Base-by-base conservation (phyloP, 495 filamentous ascomycete species). In the Amniculicola lignicola region DNA sequence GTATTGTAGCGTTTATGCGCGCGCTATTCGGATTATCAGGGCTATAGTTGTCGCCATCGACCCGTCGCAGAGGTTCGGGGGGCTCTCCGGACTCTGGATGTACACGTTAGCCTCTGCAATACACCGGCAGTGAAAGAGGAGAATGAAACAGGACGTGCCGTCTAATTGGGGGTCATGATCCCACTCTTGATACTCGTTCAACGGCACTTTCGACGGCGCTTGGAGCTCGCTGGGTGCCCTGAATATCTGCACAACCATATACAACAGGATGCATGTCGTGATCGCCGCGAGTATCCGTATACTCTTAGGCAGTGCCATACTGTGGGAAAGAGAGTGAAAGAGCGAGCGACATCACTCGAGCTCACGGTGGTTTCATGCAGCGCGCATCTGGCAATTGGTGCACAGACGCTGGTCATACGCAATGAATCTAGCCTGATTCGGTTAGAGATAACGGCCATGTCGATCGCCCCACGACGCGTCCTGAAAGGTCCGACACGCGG, bases 1-100 rank as follows among this genome's bases (percentile, higher is more conserved):
- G 80, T 48, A 99, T 79, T 7, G 94, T 96, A 45, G 94, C 94
- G 69, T 92, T 90, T 68, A 92, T 92, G 58, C 93, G 87, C 46
- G 82, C 79, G 49, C 88, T 86, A 54, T 90, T 80, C 21, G 79
- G 71, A 70, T 83, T 83, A 57, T 88, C 79, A 18, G 87, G 83
- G 43, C 80, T 79, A 68, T 95, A 96, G 49, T 88, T 82, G 57
- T 84, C 80, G 38, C 71, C 72, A 19, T 64, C 51, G n/a, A 83
- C 80, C 68, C 85, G 78, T 64, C 78, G 79, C 55, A 96, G 72
- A 14, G 79, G 72, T 16, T 87, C 90, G 51, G 84, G 79, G 23
- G 91, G 91, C 72, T 96, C 91, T 54, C 82, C 83, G 14, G 85
- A 92, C 27, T 77, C 90, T 96, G 62, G n/a, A 38, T 19, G 15